Evolutionary conservation across 805 yeast species (phyloP).

Genomic region (Myxozyma sirexii): DNA sequence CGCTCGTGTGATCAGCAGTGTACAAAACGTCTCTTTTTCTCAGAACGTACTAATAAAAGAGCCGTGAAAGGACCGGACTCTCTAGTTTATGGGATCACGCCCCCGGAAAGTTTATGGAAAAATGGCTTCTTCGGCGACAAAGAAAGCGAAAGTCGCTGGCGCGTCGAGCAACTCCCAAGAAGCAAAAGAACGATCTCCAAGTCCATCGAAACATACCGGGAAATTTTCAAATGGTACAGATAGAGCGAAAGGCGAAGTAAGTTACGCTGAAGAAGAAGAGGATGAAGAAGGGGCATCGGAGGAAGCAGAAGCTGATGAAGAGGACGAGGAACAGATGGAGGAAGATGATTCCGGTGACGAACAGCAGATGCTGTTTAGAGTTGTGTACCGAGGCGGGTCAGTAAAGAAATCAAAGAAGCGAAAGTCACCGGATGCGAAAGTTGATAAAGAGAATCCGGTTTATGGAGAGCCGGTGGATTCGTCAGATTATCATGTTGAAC

Average conservation of each 20-base stretch:
- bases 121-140: slow-evolving; percentile 4
- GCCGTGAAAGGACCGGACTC: too few relatives aligned
- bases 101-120: too few relatives aligned
- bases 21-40: too few relatives aligned
- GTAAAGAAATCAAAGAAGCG: slow-evolving; percentile 2
- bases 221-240: neutral
- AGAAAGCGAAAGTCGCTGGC: neutral
- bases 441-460: neutral
- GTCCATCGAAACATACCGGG: neutral
- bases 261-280: slow-evolving; percentile 6
- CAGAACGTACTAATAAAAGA: too few relatives aligned
- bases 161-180: neutral
- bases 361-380: neutral
- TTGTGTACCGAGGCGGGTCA: neutral
- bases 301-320: neutral
- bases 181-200: neutral
- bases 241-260: neutral
- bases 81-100: too few relatives aligned
- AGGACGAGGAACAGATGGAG: slow-evolving; percentile 1
- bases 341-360: slow-evolving; percentile 5
- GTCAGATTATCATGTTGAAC: slow-evolving; percentile 18
- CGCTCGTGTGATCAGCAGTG: too few relatives aligned
- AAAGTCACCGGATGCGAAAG: neutral
- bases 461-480: slow-evolving; percentile 14
- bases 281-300: slow-evolving; percentile 16